Evolutionary conservation across 345 rosid species (phyloP).

Genomic region (Corchorus capsularis): DNA sequence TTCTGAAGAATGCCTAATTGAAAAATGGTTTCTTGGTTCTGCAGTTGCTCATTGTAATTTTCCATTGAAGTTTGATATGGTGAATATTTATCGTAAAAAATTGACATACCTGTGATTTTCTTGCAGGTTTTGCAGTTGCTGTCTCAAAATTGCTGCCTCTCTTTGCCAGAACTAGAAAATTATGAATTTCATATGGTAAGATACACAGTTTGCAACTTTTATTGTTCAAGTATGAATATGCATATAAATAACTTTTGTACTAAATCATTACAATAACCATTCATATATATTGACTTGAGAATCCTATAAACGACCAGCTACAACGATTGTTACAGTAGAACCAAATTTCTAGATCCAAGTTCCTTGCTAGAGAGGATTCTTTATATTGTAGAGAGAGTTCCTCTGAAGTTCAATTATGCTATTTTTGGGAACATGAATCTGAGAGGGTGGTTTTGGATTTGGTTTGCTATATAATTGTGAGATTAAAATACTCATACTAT

Average conservation of each 20-base stretch:
- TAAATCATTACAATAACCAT: background rate
- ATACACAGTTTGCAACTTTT: background rate
- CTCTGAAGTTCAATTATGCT: background rate
- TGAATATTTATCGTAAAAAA: conserved; percentile 11
- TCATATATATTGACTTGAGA: background rate
- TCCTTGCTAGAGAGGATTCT: background rate
- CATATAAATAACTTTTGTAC: background rate
- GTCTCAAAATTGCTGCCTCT: conserved; percentile 73
- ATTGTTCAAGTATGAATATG: background rate
- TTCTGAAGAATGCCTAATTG: background rate
- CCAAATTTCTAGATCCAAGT: background rate
- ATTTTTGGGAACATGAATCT: background rate
- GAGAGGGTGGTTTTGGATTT: no score
- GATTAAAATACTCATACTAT: no score
- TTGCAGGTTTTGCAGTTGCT: conserved; percentile 71
- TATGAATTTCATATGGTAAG: conserved; percentile 6
- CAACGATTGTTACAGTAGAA: background rate
- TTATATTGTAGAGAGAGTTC: background rate
- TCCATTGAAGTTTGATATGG: background rate
- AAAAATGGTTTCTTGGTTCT: background rate
- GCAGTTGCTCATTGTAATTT: background rate
- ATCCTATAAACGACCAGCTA: background rate
- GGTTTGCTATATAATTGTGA: no score
- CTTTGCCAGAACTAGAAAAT: conserved; percentile 76
- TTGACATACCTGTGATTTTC: conserved; percentile 70